Evolutionary conservation across 768 basidiomycete genomes (phyloP), one percentile per base, ranked within the genome.

Genomic region (Trametes villosa): DNA sequence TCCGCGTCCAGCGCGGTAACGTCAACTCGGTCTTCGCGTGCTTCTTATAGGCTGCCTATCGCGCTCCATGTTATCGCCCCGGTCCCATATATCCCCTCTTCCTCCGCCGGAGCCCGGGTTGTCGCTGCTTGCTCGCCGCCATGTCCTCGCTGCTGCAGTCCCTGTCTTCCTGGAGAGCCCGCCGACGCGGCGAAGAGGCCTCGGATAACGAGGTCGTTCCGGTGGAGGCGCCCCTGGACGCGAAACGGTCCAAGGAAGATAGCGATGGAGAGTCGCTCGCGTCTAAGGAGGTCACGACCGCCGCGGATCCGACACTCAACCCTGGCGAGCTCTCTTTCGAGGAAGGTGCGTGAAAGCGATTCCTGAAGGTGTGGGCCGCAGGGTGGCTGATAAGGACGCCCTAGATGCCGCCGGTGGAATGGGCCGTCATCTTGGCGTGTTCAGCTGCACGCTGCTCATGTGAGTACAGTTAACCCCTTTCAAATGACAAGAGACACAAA

Each of bases 371-470:
- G 17, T 8, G 15, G 18, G n/a, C n/a, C 41, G 30, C 20, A 20
- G 29, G 36, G 36, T 38, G 4, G 41, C 47, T 57, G 26, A 42
- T 15, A 42, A 26, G 40, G 2, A 4, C 36, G 3, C 8, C 22
- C 12, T 50, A 83, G 84, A 78, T 61, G 72, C 78, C 4, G 81
- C 81, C 5, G 84, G 84, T 22, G 84, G 84, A 9, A 82, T 85
- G 71, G 83, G 84, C 3, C 78, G 84, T 40, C 83, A 86, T 65
- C 73, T 85, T 0, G 83, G 84, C 11, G 77, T 85, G 2, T 81
- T 81, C 58, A 82, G 79, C 44, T 85, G 83, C 60, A 85, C 84
- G 0, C 77, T 85, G 64, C 74, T 84, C 20, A 84, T 84, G 79
- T 79, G 62, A 26, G 77, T 65, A 17, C 24, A 12, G 13, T 27